These are phyloP conservation scores for Nosema granulosis DNA, from an alignment of 371 early-diverging fungal genomes.

Conservation along the genomic window DNA sequence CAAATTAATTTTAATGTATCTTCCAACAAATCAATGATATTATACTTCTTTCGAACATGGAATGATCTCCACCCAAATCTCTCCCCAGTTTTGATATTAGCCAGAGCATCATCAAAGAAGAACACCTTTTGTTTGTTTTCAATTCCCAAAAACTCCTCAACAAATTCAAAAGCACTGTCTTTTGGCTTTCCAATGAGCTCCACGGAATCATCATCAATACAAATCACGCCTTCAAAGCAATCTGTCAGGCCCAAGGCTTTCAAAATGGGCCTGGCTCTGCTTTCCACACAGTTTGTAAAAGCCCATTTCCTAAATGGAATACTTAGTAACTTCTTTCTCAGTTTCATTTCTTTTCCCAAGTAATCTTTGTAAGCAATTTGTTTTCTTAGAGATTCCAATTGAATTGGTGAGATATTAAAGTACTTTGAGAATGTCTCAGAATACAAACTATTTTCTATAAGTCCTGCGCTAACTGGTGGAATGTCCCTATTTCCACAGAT, in stretches of 20 bases:
- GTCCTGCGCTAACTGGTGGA: neutral
- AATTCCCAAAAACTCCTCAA: conserved; percentile 25
- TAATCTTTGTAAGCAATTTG: conserved; percentile 20
- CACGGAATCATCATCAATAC: conserved; percentile 40
- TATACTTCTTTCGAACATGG: neutral
- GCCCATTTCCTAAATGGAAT: conserved; percentile 38
- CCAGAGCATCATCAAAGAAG: conserved; percentile 53
- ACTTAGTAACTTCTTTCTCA: conserved; percentile 24
- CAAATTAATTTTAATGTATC: no score
- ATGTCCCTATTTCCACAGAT: no score
- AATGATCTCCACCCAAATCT: conserved; percentile 34
- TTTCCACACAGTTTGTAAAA: conserved; percentile 47
- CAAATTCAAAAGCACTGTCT: conserved; percentile 41
- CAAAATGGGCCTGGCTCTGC: conserved; percentile 39
- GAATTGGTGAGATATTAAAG: neutral
- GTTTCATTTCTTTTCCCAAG: conserved; percentile 19
- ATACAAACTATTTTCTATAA: neutral
- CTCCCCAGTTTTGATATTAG: conserved; percentile 37
- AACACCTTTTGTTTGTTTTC: conserved; percentile 25
- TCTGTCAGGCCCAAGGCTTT: conserved; percentile 27
- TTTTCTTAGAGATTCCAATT: neutral
- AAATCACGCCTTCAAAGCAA: conserved; percentile 54
- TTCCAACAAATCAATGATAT: no score
- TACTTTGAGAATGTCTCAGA: conserved; percentile 16
- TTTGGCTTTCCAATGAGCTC: conserved; percentile 44